Conservation (phyloP, 1,139 yeast species). For the Suhomyces choctaworum region DNA sequence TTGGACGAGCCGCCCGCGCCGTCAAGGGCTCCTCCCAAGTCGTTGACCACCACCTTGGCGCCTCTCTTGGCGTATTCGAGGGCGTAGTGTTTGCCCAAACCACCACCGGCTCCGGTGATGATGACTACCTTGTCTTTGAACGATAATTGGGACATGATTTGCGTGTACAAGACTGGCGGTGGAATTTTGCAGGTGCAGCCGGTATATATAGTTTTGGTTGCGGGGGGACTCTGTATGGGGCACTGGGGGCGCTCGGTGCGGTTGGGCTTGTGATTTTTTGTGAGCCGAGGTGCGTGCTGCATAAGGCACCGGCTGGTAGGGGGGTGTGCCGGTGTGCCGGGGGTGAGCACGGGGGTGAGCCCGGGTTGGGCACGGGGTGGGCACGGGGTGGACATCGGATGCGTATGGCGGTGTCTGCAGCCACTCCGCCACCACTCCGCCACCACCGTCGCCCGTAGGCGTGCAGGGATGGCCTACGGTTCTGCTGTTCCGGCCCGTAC, state of each 20-base stretch:
- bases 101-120: constrained; percentile 98
- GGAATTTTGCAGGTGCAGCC: not conserved
- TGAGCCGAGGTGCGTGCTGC: constrained; percentile 4
- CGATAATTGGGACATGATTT: constrained; percentile 38
- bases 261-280: constrained; percentile 5
- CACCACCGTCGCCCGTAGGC: too few relatives aligned
- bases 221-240: constrained; percentile 7
- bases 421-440: too few relatives aligned
- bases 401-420: too few relatives aligned
- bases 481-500: too few relatives aligned
- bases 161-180: constrained; percentile 1
- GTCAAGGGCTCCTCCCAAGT: constrained; percentile 79
- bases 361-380: too few relatives aligned
- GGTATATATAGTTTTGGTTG: constrained; percentile 11
- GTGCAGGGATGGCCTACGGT: too few relatives aligned
- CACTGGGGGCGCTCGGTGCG: not conserved
- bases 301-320: not conserved
- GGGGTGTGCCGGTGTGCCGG: not conserved
- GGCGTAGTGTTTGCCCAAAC: constrained; percentile 88
- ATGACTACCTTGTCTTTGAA: constrained; percentile 85
- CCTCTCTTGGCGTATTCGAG: constrained; percentile 86
- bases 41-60: constrained; percentile 91
- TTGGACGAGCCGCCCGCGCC: constrained; percentile 66
- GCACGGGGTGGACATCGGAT: too few relatives aligned
- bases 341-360: too few relatives aligned